Percentiles rank a stretch among this genome's conserved stretches.
Evolutionary conservation across 305 asterid genomes (phyloP).

Genomic region (Ilex paraguariensis): DNA sequence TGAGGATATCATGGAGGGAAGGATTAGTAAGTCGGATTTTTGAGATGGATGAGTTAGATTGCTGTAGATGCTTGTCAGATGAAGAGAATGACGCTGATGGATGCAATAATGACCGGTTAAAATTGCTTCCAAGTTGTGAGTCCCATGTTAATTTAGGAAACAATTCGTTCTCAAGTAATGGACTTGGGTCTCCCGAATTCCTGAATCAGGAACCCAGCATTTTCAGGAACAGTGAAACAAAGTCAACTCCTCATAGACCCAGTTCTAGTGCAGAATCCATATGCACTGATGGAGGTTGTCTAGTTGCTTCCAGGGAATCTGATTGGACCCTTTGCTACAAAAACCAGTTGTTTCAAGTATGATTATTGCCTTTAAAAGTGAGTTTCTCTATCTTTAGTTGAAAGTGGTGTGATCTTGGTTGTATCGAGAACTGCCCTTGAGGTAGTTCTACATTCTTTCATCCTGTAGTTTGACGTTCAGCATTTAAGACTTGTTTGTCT

Average conservation of each 20-base stretch:
- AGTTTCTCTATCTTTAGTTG: too few relatives aligned
- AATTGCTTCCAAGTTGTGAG: constrained; percentile 8
- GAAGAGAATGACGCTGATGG: constrained; percentile 34
- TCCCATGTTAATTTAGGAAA: constrained; percentile 11
- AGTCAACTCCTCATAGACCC: constrained; percentile 4
- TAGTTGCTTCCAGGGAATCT: constrained; percentile 66
- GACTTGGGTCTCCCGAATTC: constrained; percentile 31
- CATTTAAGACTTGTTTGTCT: too few relatives aligned
- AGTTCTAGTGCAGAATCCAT: constrained; percentile 64
- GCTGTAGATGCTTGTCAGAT: constrained; percentile 67
- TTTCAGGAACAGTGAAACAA: constrained; percentile 27
- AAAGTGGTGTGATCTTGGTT: too few relatives aligned
- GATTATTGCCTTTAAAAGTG: background rate
- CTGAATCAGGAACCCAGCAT: constrained; percentile 48
- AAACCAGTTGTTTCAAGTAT: constrained; percentile 29
- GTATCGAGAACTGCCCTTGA: too few relatives aligned
- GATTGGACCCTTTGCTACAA: constrained; percentile 51
- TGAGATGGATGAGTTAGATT: constrained; percentile 52
- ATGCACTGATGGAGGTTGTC: constrained; percentile 58
- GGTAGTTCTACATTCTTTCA: too few relatives aligned
- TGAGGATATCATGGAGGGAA: constrained; percentile 80
- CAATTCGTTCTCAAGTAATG: constrained; percentile 14
- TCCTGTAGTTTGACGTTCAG: too few relatives aligned
- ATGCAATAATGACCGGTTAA: constrained; percentile 10
- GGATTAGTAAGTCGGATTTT: constrained; percentile 25